phyloP scores from a whole-genome alignment of 805 yeast species.

The Spathaspora gorwiae region DNA sequence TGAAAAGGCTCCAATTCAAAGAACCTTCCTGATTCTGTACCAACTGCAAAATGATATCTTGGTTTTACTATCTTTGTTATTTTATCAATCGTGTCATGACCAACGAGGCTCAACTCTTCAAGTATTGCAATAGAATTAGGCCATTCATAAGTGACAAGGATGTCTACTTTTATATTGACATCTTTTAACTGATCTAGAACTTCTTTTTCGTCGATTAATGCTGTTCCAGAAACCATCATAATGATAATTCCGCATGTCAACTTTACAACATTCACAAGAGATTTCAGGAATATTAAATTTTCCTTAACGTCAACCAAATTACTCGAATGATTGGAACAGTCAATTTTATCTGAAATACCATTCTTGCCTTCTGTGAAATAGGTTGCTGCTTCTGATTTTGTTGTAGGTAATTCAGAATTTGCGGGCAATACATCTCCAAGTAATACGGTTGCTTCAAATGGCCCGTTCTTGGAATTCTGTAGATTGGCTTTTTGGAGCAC shows the following conservation, averaged over 20 bases:
- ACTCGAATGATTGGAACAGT: not conserved
- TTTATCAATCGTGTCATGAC: conserved; percentile 42
- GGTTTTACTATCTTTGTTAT: conserved; percentile 48
- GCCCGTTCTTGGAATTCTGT: conserved; percentile 57
- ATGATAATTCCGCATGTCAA: conserved; percentile 43
- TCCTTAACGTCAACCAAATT: conserved; percentile 12
- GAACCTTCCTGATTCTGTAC: conserved; percentile 44
- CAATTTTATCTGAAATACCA: conserved; percentile 13
- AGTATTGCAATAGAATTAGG: conserved; percentile 38
- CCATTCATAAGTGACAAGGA: conserved; percentile 60
- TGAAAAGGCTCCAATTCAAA: conserved; percentile 54
- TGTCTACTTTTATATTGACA: conserved; percentile 33
- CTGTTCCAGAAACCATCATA: conserved; percentile 38
- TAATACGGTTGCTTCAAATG: conserved; percentile 53
- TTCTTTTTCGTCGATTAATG: conserved; percentile 5
- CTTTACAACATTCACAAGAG: conserved; percentile 31
- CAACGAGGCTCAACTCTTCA: conserved; percentile 40
- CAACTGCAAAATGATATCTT: conserved; percentile 62
- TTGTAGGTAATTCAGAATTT: conserved; percentile 14
- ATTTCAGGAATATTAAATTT: conserved; percentile 27
- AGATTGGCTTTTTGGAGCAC: conserved; percentile 42
- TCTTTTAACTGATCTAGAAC: not conserved
- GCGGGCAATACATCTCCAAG: conserved; percentile 42
- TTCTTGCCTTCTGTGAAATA: conserved; percentile 20
- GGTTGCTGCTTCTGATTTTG: conserved; percentile 16